A percentile compares a stretch with the other conserved stretches of the same genome.
phyloP scores from a whole-genome alignment of 805 yeast genomes.

The Suhomyces canberraensis region DNA sequence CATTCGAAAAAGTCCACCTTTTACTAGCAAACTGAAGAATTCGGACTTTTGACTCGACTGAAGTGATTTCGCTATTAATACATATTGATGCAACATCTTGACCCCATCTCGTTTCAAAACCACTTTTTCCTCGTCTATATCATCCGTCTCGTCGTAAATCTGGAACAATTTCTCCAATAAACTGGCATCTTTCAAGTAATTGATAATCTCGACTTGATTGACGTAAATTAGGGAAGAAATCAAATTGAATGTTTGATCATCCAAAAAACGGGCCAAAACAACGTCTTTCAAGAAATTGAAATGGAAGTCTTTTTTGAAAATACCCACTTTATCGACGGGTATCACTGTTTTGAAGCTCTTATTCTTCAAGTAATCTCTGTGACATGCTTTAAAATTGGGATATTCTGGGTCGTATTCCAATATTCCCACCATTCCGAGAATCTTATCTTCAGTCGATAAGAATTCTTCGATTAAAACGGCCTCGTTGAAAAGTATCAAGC shows the following conservation, averaged over 20 bases:
- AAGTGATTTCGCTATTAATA: constrained; percentile 65
- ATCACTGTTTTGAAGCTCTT: constrained; percentile 67
- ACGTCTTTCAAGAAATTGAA: constrained; percentile 84
- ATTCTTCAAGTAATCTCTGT: constrained; percentile 59
- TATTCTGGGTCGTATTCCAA: constrained; percentile 86
- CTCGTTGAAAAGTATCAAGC: constrained; percentile 70
- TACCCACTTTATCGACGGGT: constrained; percentile 47
- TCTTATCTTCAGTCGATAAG: constrained; percentile 27
- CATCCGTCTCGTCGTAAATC: constrained; percentile 40
- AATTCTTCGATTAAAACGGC: constrained; percentile 31
- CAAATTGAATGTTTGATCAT: constrained; percentile 71
- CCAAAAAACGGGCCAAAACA: constrained; percentile 75
- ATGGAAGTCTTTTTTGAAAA: constrained; percentile 72
- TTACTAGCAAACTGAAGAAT: constrained; percentile 62
- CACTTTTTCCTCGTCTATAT: constrained; percentile 1
- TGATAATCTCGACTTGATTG: constrained; percentile 66
- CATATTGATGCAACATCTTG: constrained; percentile 74
- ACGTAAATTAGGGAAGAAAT: constrained; percentile 64
- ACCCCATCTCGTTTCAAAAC: constrained; percentile 61
- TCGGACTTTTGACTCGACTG: constrained; percentile 59
- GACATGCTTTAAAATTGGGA: constrained; percentile 76
- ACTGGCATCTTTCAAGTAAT: constrained; percentile 49
- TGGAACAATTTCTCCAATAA: constrained; percentile 57
- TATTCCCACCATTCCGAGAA: constrained; percentile 65
- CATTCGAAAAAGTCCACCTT: constrained; percentile 66